phyloP scores from a whole-genome alignment of 371 early-diverging fungal species.

The Cokeromyces recurvatus region DNA sequence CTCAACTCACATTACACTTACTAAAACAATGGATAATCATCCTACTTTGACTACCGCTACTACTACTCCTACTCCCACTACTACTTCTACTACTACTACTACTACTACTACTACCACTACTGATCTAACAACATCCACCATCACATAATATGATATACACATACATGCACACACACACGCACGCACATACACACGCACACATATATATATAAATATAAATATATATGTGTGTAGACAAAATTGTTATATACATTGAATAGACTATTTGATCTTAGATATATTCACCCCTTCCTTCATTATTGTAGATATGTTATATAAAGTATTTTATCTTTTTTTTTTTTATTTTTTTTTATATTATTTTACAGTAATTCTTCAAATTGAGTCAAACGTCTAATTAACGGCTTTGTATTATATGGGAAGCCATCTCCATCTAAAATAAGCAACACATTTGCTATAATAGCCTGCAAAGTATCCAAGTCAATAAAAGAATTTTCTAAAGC shows the following conservation, averaged over 20 bases:
- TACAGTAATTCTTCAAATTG: constrained; percentile 8
- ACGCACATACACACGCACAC: too few relatives aligned
- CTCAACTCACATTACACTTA: background rate
- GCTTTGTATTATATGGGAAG: constrained; percentile 17
- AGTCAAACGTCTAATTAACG: constrained; percentile 5
- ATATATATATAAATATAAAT: background rate
- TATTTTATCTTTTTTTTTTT: too few relatives aligned
- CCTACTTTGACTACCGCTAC: too few relatives aligned
- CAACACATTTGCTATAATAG: constrained; percentile 5
- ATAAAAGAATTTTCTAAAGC: background rate
- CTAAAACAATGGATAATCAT: background rate
- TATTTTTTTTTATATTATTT: background rate
- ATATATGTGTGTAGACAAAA: constrained; percentile 5
- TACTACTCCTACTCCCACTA: too few relatives aligned
- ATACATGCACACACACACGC: too few relatives aligned
- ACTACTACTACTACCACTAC: too few relatives aligned
- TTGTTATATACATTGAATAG: too few relatives aligned
- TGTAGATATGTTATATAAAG: constrained; percentile 1
- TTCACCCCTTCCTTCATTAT: background rate
- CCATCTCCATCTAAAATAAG: constrained; percentile 12
- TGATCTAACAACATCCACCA: too few relatives aligned
- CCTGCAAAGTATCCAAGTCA: background rate
- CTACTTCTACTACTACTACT: too few relatives aligned
- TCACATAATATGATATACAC: too few relatives aligned
- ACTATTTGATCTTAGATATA: too few relatives aligned